Base-by-base conservation (phyloP, 164 flowering plant genomes). In the Buxus sempervirens region DNA sequence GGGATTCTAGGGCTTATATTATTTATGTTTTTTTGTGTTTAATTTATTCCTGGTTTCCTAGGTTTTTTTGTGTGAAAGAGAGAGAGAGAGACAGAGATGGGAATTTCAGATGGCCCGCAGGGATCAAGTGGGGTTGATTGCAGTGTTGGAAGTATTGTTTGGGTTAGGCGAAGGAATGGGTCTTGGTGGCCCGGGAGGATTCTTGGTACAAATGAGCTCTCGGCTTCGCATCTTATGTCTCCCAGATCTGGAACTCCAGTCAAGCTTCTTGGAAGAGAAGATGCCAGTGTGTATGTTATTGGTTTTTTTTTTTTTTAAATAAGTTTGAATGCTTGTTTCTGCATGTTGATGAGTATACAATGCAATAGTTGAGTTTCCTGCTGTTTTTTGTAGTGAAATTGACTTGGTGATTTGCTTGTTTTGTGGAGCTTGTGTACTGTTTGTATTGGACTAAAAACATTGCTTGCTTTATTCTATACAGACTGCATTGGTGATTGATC, bases 111-210 rank as follows among this genome's bases (percentile, higher is more conserved):
- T 18, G 19, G 62, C 26, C 26, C 19, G 62, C 28, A 58, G n/a
- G 62, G 36, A 25, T 15, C 36, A 2, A 36, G 51, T 18, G 66
- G 41, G 24, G 81, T 54, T 21, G 86, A 78, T 53, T 69, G 81
- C 42, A 63, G 78, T 25, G 78, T 79, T 22, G 93, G 90, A 23
- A 74, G 85, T 55, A 83, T 88, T 28, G 93, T 88, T 28, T 88
- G 93, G 93, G 90, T 88, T 12, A 73, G 90, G 64, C 70, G 93
- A 75, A 80, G 93, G 73, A 88, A 88, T 70, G 93, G 93, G 60
- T 88, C 93, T 25, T 88, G 93, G 93, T 88, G 93, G 93, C 93
- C 93, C 7, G 93, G 93, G 13, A 81, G 82, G 75, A 88, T 88
- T 58, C 64, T 88, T 24, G 87, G 84, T 9, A 75, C 83, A 0